A percentile compares a stretch with the other conserved stretches of the same genome.
These are phyloP conservation scores for Saccharomyces hybrid DNA, from an alignment of 1,139 yeast genomes.

Conservation along the genomic window DNA sequence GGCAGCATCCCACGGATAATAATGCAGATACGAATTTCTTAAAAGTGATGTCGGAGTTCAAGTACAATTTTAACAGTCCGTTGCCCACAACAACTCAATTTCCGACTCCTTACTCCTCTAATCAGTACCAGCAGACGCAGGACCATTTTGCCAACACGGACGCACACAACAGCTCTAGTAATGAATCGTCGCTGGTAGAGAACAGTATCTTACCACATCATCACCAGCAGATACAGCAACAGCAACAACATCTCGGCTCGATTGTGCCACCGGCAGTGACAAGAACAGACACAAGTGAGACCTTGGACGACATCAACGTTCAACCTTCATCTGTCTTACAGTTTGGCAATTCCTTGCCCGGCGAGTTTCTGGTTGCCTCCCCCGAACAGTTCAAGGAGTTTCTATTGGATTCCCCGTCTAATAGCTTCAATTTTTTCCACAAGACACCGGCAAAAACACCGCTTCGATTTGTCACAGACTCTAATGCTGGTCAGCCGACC, in stretches of 20 bases:
- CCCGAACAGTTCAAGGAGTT: slow-evolving; percentile 32
- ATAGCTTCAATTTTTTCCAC: slow-evolving; percentile 26
- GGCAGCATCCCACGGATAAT: not conserved
- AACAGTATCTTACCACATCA: not conserved
- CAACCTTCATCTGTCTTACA: slow-evolving; percentile 30
- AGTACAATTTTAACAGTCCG: slow-evolving; percentile 28
- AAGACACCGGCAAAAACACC: slow-evolving; percentile 32
- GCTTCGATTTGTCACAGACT: slow-evolving; percentile 22
- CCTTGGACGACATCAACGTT: slow-evolving; percentile 25
- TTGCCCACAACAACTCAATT: slow-evolving; percentile 27
- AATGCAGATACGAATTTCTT: slow-evolving; percentile 19
- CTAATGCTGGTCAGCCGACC: slow-evolving; percentile 3
- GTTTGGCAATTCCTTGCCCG: slow-evolving; percentile 18
- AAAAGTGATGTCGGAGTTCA: slow-evolving; percentile 20
- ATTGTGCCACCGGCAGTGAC: not conserved
- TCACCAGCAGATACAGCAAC: not conserved
- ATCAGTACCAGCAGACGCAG: slow-evolving; percentile 14
- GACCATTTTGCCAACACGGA: slow-evolving; percentile 3
- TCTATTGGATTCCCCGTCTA: slow-evolving; percentile 29
- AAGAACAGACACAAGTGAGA: slow-evolving; percentile 8
- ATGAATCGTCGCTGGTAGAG: slow-evolving; percentile 1
- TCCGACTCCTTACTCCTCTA: slow-evolving; percentile 30
- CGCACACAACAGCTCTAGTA: slow-evolving; percentile 2
- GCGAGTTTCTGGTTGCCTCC: slow-evolving; percentile 28
- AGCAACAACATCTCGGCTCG: not conserved